These are phyloP conservation scores for Zygoascus hellenicus DNA, from an alignment of 1,139 yeast species.

Conservation along the genomic window DNA sequence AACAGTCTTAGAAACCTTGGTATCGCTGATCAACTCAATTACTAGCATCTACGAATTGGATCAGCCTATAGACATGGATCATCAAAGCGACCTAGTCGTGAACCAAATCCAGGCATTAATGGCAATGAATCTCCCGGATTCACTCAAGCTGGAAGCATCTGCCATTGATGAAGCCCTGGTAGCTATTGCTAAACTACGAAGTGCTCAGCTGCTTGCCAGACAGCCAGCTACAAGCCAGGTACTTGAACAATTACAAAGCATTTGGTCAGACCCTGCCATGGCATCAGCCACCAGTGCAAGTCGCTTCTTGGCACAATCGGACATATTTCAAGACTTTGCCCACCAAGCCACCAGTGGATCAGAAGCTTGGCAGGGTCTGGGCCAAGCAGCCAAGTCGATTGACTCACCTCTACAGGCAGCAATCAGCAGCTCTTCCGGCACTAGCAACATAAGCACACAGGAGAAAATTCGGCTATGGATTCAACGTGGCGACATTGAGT, in stretches of 20 bases:
- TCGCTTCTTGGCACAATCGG: slow-evolving; percentile 24
- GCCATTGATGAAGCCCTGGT: slow-evolving; percentile 16
- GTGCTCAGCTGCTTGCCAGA: slow-evolving; percentile 6
- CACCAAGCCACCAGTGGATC: slow-evolving; percentile 11
- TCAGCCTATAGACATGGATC: background rate
- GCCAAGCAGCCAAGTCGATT: slow-evolving; percentile 1
- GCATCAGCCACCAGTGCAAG: slow-evolving; percentile 15
- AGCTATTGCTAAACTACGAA: slow-evolving; percentile 17
- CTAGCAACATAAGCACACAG: background rate
- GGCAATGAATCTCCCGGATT: background rate
- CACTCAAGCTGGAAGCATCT: background rate
- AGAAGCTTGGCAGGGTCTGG: slow-evolving; percentile 9
- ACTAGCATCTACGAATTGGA: slow-evolving; percentile 4
- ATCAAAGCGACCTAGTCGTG: background rate
- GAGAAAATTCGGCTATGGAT: slow-evolving; percentile 7
- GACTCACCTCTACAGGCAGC: background rate
- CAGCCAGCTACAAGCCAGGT: background rate
- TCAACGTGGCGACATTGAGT: slow-evolving; percentile 26
- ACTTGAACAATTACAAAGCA: slow-evolving; percentile 6
- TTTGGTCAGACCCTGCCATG: slow-evolving; percentile 17
- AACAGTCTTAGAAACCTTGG: slow-evolving; percentile 12
- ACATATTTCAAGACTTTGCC: slow-evolving; percentile 22
- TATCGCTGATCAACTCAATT: slow-evolving; percentile 8
- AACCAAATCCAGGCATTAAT: background rate
- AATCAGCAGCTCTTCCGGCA: background rate